phyloP scores from a whole-genome alignment of 768 basidiomycete species.

The Amanita muscaria region DNA sequence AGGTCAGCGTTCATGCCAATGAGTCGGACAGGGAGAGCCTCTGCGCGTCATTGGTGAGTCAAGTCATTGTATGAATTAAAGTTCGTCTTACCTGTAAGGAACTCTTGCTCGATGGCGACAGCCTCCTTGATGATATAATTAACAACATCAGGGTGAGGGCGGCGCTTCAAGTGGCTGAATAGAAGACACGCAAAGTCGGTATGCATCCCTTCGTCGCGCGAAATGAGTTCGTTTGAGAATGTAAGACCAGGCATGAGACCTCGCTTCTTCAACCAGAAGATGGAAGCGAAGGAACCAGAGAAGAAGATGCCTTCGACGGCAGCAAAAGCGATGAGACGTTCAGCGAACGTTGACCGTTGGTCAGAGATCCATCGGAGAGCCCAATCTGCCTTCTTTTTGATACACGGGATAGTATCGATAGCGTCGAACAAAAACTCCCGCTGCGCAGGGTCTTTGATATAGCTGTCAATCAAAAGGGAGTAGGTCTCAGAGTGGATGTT shows the following conservation, averaged over 20 bases:
- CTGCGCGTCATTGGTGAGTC: too few relatives aligned
- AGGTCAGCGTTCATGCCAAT: constrained; percentile 91
- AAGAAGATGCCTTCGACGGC: constrained; percentile 98
- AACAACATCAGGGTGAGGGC: constrained; percentile 81
- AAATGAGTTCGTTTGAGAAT: constrained; percentile 96
- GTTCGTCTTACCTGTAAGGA: constrained; percentile 79
- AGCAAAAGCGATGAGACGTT: constrained; percentile 89
- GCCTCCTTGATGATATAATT: constrained; percentile 72
- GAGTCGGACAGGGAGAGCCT: constrained; percentile 78
- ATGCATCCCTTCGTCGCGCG: constrained; percentile 94
- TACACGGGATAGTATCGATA: constrained; percentile 87
- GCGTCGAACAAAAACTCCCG: constrained; percentile 85
- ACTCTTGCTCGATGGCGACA: constrained; percentile 83
- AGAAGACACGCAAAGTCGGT: constrained; percentile 95
- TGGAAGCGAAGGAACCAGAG: constrained; percentile 88
- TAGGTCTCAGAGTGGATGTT: constrained; percentile 98
- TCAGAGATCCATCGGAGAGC: constrained; percentile 90
- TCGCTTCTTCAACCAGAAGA: constrained; percentile 98
- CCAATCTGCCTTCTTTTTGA: constrained; percentile 93
- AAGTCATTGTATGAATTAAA: too few relatives aligned
- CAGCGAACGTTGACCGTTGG: constrained; percentile 71
- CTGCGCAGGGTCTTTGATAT: constrained; percentile 77
- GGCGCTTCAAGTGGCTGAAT: constrained; percentile 75
- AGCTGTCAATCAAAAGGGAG: constrained; percentile 93
- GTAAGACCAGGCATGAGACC: constrained; percentile 96